Percentiles rank a stretch among this genome's conserved stretches.
These are phyloP conservation scores for Fusarium siculi DNA, from an alignment of 2,329 filamentous ascomycete species.

Conservation along the genomic window DNA sequence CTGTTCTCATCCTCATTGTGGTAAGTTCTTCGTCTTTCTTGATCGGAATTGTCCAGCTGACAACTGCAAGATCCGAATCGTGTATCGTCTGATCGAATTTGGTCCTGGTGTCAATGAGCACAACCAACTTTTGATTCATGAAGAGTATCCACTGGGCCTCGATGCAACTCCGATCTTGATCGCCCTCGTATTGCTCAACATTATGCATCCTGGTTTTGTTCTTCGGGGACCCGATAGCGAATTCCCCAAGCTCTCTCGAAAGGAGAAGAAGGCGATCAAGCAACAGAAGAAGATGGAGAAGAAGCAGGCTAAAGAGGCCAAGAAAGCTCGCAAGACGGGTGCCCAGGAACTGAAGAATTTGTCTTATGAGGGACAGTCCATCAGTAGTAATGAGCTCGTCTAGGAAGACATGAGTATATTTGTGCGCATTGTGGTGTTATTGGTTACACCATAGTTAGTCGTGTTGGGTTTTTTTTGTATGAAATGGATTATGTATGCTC, in stretches of 20 bases:
- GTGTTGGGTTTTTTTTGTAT: not conserved
- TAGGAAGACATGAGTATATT: not conserved
- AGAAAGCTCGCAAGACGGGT: slow-evolving; percentile 36
- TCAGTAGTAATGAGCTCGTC: slow-evolving; percentile 3
- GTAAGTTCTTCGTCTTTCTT: slow-evolving; percentile 39
- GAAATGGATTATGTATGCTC: not conserved
- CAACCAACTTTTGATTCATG: slow-evolving; percentile 60
- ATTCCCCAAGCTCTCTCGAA: slow-evolving; percentile 54
- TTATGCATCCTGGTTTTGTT: slow-evolving; percentile 60
- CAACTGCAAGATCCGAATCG: slow-evolving; percentile 60
- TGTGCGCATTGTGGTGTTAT: not conserved
- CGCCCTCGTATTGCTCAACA: slow-evolving; percentile 54
- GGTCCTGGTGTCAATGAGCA: slow-evolving; percentile 53
- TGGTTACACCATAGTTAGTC: not conserved
- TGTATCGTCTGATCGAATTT: slow-evolving; percentile 70
- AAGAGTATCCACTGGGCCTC: slow-evolving; percentile 61
- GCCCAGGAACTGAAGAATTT: slow-evolving; percentile 28
- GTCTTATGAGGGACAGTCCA: slow-evolving; percentile 17
- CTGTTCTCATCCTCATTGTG: slow-evolving; percentile 50
- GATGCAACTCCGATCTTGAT: slow-evolving; percentile 68
- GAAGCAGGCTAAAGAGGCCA: slow-evolving; percentile 35
- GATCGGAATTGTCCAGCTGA: slow-evolving; percentile 2
- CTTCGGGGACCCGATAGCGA: slow-evolving; percentile 58
- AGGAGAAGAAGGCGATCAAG: slow-evolving; percentile 57
- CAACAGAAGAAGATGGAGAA: slow-evolving; percentile 50